Percentiles rank a stretch among this genome's conserved stretches.
These are phyloP conservation scores for Yarrowia galli DNA, from an alignment of 1,139 yeast genomes.

Conservation along the genomic window DNA sequence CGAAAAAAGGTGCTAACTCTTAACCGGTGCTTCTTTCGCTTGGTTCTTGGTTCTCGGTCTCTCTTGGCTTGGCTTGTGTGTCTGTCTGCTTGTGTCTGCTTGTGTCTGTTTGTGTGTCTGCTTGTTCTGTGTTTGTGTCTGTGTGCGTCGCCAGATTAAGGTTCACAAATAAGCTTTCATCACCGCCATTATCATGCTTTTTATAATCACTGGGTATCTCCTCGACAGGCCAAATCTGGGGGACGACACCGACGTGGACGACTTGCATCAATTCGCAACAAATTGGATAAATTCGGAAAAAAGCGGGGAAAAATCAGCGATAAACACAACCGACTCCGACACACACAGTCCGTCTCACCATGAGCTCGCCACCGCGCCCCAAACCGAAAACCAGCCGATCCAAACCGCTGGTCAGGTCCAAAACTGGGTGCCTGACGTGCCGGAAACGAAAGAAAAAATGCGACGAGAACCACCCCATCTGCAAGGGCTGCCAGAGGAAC, in stretches of 20 bases:
- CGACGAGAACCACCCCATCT: conserved; percentile 34
- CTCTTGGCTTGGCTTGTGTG: too few relatives aligned
- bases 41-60: too few relatives aligned
- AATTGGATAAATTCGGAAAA: background rate
- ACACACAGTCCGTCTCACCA: too few relatives aligned
- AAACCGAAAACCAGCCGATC: conserved; percentile 3
- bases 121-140: too few relatives aligned
- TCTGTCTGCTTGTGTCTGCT: too few relatives aligned
- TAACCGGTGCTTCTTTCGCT: too few relatives aligned
- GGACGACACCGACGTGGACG: background rate
- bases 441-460: conserved; percentile 40
- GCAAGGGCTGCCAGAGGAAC: conserved; percentile 30
- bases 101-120: too few relatives aligned
- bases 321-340: too few relatives aligned
- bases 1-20: too few relatives aligned
- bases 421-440: conserved; percentile 40
- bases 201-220: conserved; percentile 2
- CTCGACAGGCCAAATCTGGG: conserved; percentile 1
- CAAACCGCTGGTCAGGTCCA: conserved; percentile 7
- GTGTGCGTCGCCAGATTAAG: background rate
- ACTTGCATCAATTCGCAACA: background rate
- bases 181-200: conserved; percentile 21
- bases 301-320: background rate
- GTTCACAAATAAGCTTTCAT: background rate
- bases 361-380: conserved; percentile 7